Evolutionary conservation across 352 stramenopile genomes (phyloP).

Genomic region (Phytophthora tentaculata): DNA sequence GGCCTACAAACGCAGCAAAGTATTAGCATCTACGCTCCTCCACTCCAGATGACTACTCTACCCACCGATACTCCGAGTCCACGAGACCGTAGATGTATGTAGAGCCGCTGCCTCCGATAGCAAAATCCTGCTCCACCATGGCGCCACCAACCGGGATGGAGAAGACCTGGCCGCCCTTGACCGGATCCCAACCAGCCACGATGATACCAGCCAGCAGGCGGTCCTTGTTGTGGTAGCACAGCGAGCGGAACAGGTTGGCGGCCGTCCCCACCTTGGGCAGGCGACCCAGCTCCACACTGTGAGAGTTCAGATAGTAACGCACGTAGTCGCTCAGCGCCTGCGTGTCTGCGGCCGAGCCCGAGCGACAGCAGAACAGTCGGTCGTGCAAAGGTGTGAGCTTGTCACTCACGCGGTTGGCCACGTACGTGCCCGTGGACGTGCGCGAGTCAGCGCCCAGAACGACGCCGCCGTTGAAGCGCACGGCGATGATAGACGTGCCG

Average conservation of each 20-base stretch:
- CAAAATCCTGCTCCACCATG: slow-evolving; percentile 97
- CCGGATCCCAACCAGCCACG: slow-evolving; percentile 96
- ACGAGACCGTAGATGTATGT: slow-evolving; percentile 99
- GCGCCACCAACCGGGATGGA: slow-evolving; percentile 96
- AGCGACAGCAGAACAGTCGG: slow-evolving; percentile 98
- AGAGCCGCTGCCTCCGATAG: slow-evolving; percentile 96
- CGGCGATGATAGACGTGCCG: slow-evolving; percentile 98
- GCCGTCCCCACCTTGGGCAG: slow-evolving; percentile 96
- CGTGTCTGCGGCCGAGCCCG: slow-evolving; percentile 97
- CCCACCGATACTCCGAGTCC: slow-evolving; percentile 93
- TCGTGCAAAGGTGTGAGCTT: slow-evolving; percentile 98
- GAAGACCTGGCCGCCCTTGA: slow-evolving; percentile 96
- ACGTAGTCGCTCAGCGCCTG: slow-evolving; percentile 92
- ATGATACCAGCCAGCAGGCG: slow-evolving; percentile 96
- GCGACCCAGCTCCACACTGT: slow-evolving; percentile 87
- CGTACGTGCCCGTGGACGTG: slow-evolving; percentile 96
- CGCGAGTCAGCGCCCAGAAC: slow-evolving; percentile 96
- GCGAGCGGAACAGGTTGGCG: slow-evolving; percentile 95
- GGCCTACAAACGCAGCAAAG: slow-evolving; percentile 43
- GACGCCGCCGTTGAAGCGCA: slow-evolving; percentile 96
- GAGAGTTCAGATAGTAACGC: slow-evolving; percentile 78
- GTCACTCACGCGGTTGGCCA: slow-evolving; percentile 98
- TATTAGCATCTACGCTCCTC: not conserved
- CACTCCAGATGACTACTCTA: not conserved
- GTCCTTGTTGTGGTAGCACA: slow-evolving; percentile 99